phyloP scores from a whole-genome alignment of 176 grass and related monocot species.

The Oryza glaberrima region DNA sequence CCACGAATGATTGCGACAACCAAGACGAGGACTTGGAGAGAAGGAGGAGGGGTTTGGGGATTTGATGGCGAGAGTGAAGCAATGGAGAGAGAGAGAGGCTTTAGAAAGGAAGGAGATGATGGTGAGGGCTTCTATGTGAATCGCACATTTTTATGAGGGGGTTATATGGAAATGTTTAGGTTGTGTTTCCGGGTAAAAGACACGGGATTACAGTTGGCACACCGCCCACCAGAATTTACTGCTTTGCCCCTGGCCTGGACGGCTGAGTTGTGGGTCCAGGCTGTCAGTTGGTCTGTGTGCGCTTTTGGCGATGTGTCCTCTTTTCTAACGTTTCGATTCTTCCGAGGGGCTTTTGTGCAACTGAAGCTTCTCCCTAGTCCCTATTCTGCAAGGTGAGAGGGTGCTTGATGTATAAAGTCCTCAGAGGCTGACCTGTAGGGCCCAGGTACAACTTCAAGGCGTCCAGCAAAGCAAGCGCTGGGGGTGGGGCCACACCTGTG shows the following conservation, averaged over 20 bases:
- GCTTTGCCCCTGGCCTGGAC: background rate
- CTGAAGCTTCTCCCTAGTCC: no score
- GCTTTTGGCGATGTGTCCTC: no score
- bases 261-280: conserved; percentile 2
- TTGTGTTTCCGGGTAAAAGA: background rate
- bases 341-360: conserved; percentile 6
- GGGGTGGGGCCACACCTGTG: no score
- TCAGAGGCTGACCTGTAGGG: background rate
- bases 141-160: background rate
- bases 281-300: background rate
- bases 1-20: conserved; percentile 45
- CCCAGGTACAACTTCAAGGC: background rate
- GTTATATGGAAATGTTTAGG: background rate
- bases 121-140: background rate
- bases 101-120: background rate
- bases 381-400: no score
- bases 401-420: background rate
- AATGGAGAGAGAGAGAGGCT: no score
- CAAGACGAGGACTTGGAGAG: no score
- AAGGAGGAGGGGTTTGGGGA: conserved; percentile 21
- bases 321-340: conserved; percentile 16
- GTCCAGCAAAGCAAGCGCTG: no score
- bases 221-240: background rate
- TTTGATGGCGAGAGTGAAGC: background rate
- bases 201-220: no score